A percentile compares a stretch with the other conserved stretches of the same genome.
Conservation (phyloP, 2,329 filamentous ascomycete genomes). For the Mariannaea elegans region DNA sequence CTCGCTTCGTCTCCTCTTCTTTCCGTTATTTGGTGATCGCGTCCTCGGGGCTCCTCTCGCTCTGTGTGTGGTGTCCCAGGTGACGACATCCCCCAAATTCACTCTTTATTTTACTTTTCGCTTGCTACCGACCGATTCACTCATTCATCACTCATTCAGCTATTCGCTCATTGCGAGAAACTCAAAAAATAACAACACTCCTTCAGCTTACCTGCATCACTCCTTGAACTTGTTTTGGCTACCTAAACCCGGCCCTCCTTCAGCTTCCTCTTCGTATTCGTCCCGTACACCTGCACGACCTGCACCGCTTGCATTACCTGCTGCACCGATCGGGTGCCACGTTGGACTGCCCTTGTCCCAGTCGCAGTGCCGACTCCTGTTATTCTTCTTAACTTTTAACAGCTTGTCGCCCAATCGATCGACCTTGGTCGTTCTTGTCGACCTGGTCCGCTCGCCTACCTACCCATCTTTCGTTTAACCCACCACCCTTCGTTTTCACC, state of each 20-base stretch:
- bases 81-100: neutral
- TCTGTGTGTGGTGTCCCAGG: conserved; percentile 7
- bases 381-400: conserved; percentile 25
- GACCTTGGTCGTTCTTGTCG: neutral
- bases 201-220: conserved; percentile 20
- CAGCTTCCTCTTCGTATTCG: conserved; percentile 33
- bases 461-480: neutral
- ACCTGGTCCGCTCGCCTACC: neutral
- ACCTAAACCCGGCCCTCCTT: conserved; percentile 14
- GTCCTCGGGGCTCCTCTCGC: conserved; percentile 7
- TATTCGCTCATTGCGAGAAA: neutral
- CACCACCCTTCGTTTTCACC: neutral
- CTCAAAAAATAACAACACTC: neutral
- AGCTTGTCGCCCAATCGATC: conserved; percentile 8
- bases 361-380: conserved; percentile 23
- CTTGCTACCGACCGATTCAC: conserved; percentile 2
- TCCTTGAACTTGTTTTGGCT: conserved; percentile 19
- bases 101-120: neutral
- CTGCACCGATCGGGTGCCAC: conserved; percentile 31
- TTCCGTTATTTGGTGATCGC: conserved; percentile 14
- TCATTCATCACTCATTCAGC: conserved; percentile 18
- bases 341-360: conserved; percentile 29
- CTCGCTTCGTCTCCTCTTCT: neutral
- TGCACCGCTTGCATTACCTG: conserved; percentile 22
- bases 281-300: conserved; percentile 28